Conservation (phyloP, 1,284 basidiomycete genomes). For the Leccinum colubrinum region DNA sequence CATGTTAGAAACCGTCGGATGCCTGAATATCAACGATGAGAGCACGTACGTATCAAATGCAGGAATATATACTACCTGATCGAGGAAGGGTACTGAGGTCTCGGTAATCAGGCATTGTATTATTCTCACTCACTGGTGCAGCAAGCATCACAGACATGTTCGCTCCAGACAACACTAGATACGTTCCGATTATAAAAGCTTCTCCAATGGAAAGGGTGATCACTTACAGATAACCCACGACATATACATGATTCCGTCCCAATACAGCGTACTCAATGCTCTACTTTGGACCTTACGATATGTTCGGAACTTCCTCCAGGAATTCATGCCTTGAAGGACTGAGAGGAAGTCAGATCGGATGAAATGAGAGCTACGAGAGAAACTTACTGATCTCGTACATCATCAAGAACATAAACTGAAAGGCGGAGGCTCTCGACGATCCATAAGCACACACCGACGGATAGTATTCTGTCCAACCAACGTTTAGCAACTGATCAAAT, state of each 20-base stretch:
- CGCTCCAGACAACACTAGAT: slow-evolving; percentile 17
- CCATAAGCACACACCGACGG: slow-evolving; percentile 17
- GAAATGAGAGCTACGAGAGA: neutral
- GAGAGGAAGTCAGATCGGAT: neutral
- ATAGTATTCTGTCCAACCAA: slow-evolving; percentile 17
- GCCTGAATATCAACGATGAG: neutral
- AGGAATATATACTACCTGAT: slow-evolving; percentile 17
- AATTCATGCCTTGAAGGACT: slow-evolving; percentile 29
- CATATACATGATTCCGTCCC: slow-evolving; percentile 32
- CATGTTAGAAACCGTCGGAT: slow-evolving; percentile 7
- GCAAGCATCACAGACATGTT: slow-evolving; percentile 20
- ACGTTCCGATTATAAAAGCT: neutral
- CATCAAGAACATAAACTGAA: slow-evolving; percentile 22
- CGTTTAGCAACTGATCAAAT: neutral
- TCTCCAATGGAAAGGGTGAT: neutral
- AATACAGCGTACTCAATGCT: slow-evolving; percentile 24
- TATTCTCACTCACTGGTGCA: slow-evolving; percentile 20
- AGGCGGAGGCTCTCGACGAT: slow-evolving; percentile 17
- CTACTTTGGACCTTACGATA: slow-evolving; percentile 22
- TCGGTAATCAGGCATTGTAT: neutral
- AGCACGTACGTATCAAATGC: slow-evolving; percentile 29
- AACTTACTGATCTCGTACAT: slow-evolving; percentile 29
- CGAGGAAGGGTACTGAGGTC: neutral
- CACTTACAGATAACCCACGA: slow-evolving; percentile 24
- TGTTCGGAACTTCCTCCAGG: slow-evolving; percentile 26